Evolutionary conservation across 2,329 filamentous ascomycete genomes (phyloP), one percentile per base, ranked within the genome.

Genomic region (Fusarium guadeloupense): DNA sequence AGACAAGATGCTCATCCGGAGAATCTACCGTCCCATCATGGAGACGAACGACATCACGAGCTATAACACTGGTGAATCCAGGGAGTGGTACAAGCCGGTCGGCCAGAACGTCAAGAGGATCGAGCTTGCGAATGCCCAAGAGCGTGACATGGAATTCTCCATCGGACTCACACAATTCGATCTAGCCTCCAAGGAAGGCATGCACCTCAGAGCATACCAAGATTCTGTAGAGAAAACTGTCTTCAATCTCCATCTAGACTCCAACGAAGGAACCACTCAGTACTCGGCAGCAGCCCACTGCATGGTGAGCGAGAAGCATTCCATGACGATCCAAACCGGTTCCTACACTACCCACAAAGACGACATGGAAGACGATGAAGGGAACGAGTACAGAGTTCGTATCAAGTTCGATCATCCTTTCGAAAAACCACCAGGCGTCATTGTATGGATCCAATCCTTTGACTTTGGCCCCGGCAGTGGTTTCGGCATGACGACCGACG

Each of bases 1-100:
- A 9, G 68, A 69, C 46, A 66, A 65, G 45, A 26, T 21, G 4
- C 69, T 64, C 59, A 65, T 63, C 25, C 41, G 31, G 26, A 30
- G 26, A 23, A 50, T 35, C 3, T 68, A 69, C 17, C 65, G 67
- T 4, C 9, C 31, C 14, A 34, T 57, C 14, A 54, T 25, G 14
- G 17, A 47, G 20, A 25, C 23, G 9, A 25, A 5, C 9, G 48
- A 50, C 10, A 38, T 43, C 7, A 46, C 39, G 3, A 26, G 19
- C 16, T 66, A 65, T 64, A 62, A 56, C 51, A 66, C 59, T 19
- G 45, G 55, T 12, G 56, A 64, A 34, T 23, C 59, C 3, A 54
- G 55, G 1, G 43, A 35, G 16, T 52, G 51, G 45, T 19, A 54
- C 39, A 44, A 53, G 30, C 50, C 45, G 7, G 8, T 23, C 26